Percentiles rank a stretch among this genome's conserved stretches.
phyloP scores from a whole-genome alignment of 768 basidiomycete species.

The Pisolithus sp. region DNA sequence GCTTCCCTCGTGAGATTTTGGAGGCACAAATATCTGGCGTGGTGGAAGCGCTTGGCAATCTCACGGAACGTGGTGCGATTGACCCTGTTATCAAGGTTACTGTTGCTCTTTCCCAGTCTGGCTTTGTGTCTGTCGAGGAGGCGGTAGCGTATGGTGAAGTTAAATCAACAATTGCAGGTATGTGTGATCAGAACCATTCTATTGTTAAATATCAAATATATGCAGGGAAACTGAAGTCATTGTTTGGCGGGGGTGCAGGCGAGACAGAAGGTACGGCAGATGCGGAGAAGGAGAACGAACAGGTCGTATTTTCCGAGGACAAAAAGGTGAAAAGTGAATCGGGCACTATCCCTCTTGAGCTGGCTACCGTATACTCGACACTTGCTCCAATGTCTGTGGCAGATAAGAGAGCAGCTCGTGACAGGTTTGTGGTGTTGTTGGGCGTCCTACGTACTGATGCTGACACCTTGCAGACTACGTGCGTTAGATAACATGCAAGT shows the following conservation, averaged over 20 bases:
- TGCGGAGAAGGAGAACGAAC: conserved; percentile 27
- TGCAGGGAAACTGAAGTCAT: conserved; percentile 76
- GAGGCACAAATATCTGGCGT: conserved; percentile 71
- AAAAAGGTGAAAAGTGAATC: conserved; percentile 32
- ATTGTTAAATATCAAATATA: conserved; percentile 9
- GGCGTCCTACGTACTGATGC: background rate
- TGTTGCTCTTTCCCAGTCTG: conserved; percentile 76
- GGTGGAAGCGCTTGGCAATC: conserved; percentile 68
- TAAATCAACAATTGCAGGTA: conserved; percentile 72
- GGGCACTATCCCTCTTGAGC: conserved; percentile 61
- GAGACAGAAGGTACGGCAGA: conserved; percentile 20
- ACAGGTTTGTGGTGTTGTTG: conserved; percentile 45
- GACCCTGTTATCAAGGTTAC: conserved; percentile 88
- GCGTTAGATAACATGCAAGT: conserved; percentile 73
- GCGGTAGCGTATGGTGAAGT: conserved; percentile 76
- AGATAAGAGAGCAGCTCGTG: conserved; percentile 68
- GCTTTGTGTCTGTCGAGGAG: conserved; percentile 74
- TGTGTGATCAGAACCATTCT: conserved; percentile 9
- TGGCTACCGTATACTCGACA: conserved; percentile 54
- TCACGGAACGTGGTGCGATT: conserved; percentile 73
- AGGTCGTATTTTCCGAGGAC: conserved; percentile 27
- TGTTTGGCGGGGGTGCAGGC: conserved; percentile 65
- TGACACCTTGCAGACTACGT: conserved; percentile 50
- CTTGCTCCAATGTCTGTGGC: conserved; percentile 70
- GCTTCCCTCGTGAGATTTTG: conserved; percentile 67